Percentiles rank a stretch among this genome's conserved stretches.
Conservation (phyloP, 306 rosid species). For the Vigna trinervia region DNA sequence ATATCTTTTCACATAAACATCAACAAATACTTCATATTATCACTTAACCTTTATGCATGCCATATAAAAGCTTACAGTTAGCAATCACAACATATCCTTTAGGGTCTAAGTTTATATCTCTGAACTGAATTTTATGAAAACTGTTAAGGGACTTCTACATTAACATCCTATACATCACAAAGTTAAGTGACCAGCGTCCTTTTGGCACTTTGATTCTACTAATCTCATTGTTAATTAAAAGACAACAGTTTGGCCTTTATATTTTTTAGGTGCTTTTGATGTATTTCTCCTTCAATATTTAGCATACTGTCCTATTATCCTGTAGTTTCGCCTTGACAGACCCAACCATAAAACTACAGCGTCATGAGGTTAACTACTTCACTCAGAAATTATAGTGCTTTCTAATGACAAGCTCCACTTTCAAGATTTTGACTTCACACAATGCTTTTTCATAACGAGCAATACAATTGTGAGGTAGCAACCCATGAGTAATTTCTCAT, state of each 20-base stretch:
- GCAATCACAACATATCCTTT: not conserved
- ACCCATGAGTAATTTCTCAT: slow-evolving; percentile 35
- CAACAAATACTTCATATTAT: not conserved
- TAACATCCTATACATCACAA: not conserved
- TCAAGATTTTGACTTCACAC: slow-evolving; percentile 7
- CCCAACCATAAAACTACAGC: slow-evolving; percentile 5
- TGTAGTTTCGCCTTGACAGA: slow-evolving; percentile 16
- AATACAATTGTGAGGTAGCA: not conserved
- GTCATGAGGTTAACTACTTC: slow-evolving; percentile 3
- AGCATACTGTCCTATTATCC: slow-evolving; percentile 7
- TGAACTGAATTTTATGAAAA: not conserved
- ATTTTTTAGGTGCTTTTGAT: not conserved
- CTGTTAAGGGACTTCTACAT: not conserved
- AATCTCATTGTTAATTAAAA: slow-evolving; percentile 7
- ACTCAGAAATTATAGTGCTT: not conserved
- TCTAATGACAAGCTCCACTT: slow-evolving; percentile 5
- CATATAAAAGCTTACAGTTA: slow-evolving; percentile 20
- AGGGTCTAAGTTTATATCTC: not conserved
- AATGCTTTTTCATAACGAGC: slow-evolving; percentile 2
- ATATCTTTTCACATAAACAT: slow-evolving; percentile 20
- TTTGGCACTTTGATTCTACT: slow-evolving; percentile 4
- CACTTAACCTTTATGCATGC: slow-evolving; percentile 7
- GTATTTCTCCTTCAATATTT: not conserved
- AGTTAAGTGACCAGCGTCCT: not conserved
- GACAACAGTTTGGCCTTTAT: not conserved